These are phyloP conservation scores for Salvia splendens DNA, from an alignment of 257 asterid species.

Conservation along the genomic window DNA sequence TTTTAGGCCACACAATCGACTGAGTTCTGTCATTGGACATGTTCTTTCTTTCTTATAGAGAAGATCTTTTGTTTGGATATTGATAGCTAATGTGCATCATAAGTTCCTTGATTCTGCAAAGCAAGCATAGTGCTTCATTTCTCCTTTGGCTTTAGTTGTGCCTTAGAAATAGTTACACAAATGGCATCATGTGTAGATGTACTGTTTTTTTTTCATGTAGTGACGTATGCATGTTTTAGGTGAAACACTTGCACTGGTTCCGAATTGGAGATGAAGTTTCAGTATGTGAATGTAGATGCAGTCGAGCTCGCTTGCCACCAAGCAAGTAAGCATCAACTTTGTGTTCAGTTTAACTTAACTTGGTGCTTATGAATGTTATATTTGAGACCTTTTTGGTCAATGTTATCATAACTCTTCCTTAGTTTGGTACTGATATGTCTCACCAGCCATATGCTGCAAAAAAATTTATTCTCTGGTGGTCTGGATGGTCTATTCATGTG, in stretches of 20 bases:
- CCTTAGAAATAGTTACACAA: slow-evolving; percentile 11
- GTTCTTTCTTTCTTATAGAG: background rate
- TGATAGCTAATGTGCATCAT: slow-evolving; percentile 14
- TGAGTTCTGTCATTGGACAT: background rate
- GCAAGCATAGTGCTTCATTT: background rate
- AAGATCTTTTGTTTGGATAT: slow-evolving; percentile 2
- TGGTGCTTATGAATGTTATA: slow-evolving; percentile 25
- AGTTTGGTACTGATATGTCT: background rate
- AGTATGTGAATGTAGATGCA: slow-evolving; percentile 94
- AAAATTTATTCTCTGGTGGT: too few relatives aligned
- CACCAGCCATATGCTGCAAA: background rate
- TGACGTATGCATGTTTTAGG: slow-evolving; percentile 50
- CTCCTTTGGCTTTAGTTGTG: slow-evolving; percentile 22
- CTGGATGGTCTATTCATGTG: slow-evolving; percentile 13
- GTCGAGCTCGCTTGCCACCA: slow-evolving; percentile 83
- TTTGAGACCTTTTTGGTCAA: background rate
- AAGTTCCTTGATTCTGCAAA: background rate
- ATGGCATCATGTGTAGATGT: slow-evolving; percentile 15
- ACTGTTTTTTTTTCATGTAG: slow-evolving; percentile 12
- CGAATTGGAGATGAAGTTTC: slow-evolving; percentile 72
- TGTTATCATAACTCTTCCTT: slow-evolving; percentile 11
- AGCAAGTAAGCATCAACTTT: slow-evolving; percentile 67
- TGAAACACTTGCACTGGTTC: slow-evolving; percentile 96
- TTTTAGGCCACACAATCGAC: background rate
- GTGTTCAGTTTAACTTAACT: slow-evolving; percentile 12